Conservation (phyloP, 176 grass and related monocot genomes). For the Triticum urartu region DNA sequence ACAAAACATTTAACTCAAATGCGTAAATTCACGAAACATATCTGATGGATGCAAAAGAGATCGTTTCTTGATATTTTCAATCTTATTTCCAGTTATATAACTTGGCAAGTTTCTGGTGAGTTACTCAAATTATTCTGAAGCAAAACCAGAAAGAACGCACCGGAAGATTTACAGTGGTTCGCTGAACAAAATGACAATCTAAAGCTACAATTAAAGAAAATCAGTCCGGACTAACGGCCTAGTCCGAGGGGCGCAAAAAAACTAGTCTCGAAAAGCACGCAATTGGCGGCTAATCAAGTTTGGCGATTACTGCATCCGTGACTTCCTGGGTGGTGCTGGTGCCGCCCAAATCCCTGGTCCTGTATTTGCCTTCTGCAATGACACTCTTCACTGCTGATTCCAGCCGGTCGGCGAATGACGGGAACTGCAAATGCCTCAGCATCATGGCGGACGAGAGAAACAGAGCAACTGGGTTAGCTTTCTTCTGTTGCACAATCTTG, state of each 20-base stretch:
- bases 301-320: conserved; percentile 70
- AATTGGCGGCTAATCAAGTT: conserved; percentile 37
- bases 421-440: conserved; percentile 93
- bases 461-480: conserved; percentile 80
- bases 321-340: conserved; percentile 83
- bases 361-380: conserved; percentile 78
- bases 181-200: conserved; percentile 42
- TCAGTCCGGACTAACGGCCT: conserved; percentile 26
- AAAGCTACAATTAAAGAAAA: conserved; percentile 33
- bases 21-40: no score
- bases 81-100: conserved; percentile 50
- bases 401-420: conserved; percentile 75
- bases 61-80: conserved; percentile 1
- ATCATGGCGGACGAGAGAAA: conserved; percentile 97
- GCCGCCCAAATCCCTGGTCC: conserved; percentile 92
- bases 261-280: neutral
- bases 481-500: conserved; percentile 72
- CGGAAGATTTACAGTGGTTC: conserved; percentile 12
- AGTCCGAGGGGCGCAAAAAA: conserved; percentile 11
- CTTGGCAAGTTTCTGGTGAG: neutral
- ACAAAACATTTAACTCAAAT: neutral
- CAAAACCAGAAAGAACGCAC: conserved; percentile 6
- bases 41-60: neutral
- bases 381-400: conserved; percentile 77
- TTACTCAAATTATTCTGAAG: conserved; percentile 22